Base-by-base conservation (phyloP, 2,329 filamentous ascomycete species). In the Sporothrix inflata region DNA sequence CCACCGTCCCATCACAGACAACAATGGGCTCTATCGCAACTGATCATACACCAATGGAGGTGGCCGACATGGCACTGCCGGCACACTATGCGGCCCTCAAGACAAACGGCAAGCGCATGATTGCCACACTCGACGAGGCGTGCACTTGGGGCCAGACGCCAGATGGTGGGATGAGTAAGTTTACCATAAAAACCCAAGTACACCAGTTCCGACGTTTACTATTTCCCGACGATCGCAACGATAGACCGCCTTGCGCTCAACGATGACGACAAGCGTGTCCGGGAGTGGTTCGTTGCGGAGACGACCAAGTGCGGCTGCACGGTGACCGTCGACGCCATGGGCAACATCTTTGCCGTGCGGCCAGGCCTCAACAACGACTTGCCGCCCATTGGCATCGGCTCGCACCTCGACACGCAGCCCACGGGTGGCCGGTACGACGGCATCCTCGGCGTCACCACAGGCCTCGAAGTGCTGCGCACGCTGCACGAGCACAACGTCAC, bases 381-480 rank as follows among this genome's bases (percentile, higher is more conserved):
- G 8, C 51, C 51, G 5, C 51, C 51, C 12, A 27, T 55, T 27
- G 51, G 51, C 3, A 55, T 55, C 21, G 51, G 51, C 1, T 91
- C 89, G 8, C 92, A 94, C 79, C 78, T 91, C 2, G 90, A 40
- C 38, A 40, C 38, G 4, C 51, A 55, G 21, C 51, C 51, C 1
- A 27, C 51, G 11, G 71, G 71, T 4, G 71, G 71, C 30, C 65
- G 65, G 9, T 73, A 71, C 16, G 72, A 73, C 38, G 72, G 72
- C 24, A 73, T 73, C 14, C 65, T 73, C 4, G 93, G 93, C 8
- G 86, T 96, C 6, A 85, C 88, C 30, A 89, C 92, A 0, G 93
- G 90, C 0, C 83, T 96, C 0, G 93, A 96, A 80, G 90, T 92
- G 79, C 82, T 96, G 19, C 87, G 85, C 73, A 86, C 89, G 0